These are phyloP conservation scores for Calonectria henricotiae DNA, from an alignment of 2,329 filamentous ascomycete genomes.

Conservation along the genomic window DNA sequence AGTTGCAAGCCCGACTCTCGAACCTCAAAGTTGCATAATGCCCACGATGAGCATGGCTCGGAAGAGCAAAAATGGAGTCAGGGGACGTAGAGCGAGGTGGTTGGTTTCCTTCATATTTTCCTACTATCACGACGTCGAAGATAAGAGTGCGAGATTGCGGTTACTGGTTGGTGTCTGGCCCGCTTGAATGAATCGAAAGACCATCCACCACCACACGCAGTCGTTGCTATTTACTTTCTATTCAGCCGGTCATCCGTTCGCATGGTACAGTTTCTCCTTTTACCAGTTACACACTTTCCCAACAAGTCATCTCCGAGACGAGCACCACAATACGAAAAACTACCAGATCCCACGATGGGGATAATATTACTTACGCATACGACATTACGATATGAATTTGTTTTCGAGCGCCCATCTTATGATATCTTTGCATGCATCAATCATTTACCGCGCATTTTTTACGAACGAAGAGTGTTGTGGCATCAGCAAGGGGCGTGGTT, in stretches of 20 bases:
- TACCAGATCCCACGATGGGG: slow-evolving; percentile 38
- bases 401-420: slow-evolving; percentile 44
- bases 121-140: slow-evolving; percentile 39
- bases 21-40: slow-evolving; percentile 59
- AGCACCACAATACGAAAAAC: slow-evolving; percentile 37
- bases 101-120: slow-evolving; percentile 45
- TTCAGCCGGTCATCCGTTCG: slow-evolving; percentile 43
- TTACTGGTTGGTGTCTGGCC: slow-evolving; percentile 29
- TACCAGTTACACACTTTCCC: slow-evolving; percentile 31
- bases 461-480: slow-evolving; percentile 41
- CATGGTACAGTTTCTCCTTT: slow-evolving; percentile 38
- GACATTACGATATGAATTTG: slow-evolving; percentile 49
- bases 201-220: slow-evolving; percentile 33
- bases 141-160: slow-evolving; percentile 39
- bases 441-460: slow-evolving; percentile 49
- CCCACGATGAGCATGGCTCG: slow-evolving; percentile 1
- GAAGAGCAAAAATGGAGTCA: slow-evolving; percentile 20
- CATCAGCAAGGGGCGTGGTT: slow-evolving; percentile 15
- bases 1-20: slow-evolving; percentile 71
- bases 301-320: slow-evolving; percentile 35
- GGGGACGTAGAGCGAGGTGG: slow-evolving; percentile 46
- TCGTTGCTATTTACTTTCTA: slow-evolving; percentile 46
- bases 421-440: slow-evolving; percentile 47
- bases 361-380: slow-evolving; percentile 41
- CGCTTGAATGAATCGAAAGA: slow-evolving; percentile 40